Evolutionary conservation across 1,139 yeast genomes (phyloP).

Genomic region (Yamadazyma mexicana): DNA sequence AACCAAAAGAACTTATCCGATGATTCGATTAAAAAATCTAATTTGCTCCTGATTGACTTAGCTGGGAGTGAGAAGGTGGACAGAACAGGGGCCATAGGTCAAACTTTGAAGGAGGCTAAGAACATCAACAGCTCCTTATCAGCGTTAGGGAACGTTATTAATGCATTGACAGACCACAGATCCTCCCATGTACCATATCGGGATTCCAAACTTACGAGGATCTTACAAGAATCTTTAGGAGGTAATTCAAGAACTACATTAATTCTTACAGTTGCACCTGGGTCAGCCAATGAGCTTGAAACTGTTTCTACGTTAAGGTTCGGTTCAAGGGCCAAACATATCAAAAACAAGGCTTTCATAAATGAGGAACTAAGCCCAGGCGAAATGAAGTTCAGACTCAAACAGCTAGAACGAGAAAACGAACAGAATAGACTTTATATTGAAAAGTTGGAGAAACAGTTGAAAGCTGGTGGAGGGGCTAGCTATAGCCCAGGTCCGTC

Average conservation of each 20-base stretch:
- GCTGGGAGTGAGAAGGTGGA: constrained; percentile 91
- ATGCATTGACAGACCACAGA: constrained; percentile 71
- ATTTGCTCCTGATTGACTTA: constrained; percentile 75
- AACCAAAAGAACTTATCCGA: constrained; percentile 57
- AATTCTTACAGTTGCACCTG: constrained; percentile 77
- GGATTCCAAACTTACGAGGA: constrained; percentile 81
- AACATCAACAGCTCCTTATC: constrained; percentile 79
- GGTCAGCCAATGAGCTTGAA: constrained; percentile 59
- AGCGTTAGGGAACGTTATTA: constrained; percentile 78
- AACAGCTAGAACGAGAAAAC: constrained; percentile 49
- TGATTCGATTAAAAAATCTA: constrained; percentile 64
- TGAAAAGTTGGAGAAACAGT: constrained; percentile 51
- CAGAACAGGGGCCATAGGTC: constrained; percentile 78
- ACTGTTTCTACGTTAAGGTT: constrained; percentile 78
- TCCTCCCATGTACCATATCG: constrained; percentile 73
- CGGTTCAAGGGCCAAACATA: constrained; percentile 75
- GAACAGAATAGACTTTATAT: constrained; percentile 45
- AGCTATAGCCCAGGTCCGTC: neutral
- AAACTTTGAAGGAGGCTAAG: constrained; percentile 78
- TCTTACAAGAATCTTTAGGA: constrained; percentile 81
- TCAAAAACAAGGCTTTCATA: constrained; percentile 66
- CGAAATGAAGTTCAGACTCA: constrained; percentile 52
- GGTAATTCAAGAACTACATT: constrained; percentile 84
- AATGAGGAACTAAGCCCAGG: constrained; percentile 66
- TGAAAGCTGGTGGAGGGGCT: constrained; percentile 4